Base-by-base conservation (phyloP, 192 early-diverging fungal genomes). In the Gigaspora rosea region DNA sequence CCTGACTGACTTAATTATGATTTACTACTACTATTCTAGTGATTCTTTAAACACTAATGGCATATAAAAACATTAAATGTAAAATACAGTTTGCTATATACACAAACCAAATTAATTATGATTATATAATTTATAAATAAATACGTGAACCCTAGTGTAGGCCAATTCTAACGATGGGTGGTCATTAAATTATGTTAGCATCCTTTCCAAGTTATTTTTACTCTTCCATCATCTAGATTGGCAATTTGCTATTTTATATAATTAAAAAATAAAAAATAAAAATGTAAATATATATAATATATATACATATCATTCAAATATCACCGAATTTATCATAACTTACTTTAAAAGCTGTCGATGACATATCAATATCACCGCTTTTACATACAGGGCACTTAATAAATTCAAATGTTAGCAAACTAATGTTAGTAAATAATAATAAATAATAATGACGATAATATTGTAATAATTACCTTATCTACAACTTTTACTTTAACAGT, bases 401-500 rank as follows among this genome's bases (percentile, higher is more conserved):
- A 41, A 56, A 47, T 73, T 0, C 13, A 8, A 56, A 56, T 18
- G 16, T 51, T 72, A 47, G n/a, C 3, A 51, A n/a, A 73, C 33
- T 20, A 12, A 1, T 32, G 52, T 71, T 18, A 16, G 8, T 16
- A 54, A 18, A 71, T 12, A 54, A n/a, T n/a, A 54, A 50, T 52
- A 7, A 16, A 15, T 22, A 52, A 54, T 27, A 74, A 63, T 20
- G 12, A 46, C 6, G 15, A 48, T 62, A 50, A 6, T 33, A 62
- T 32, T 46, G 35, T 16, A n/a, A 10, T 13, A 71, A 71, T 51
- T 85, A 89, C 88, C 85, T 82, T 86, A 47, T 89, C 88, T 32
- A 85, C 81, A 18, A 89, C 78, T 22, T 83, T 85, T 1, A 83
- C 88, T 64, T 84, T 79, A 41, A 83, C 80, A 6, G 80, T 84